Base-by-base conservation (phyloP, 176 grass and related monocot species). In the Alloteropsis semialata region DNA sequence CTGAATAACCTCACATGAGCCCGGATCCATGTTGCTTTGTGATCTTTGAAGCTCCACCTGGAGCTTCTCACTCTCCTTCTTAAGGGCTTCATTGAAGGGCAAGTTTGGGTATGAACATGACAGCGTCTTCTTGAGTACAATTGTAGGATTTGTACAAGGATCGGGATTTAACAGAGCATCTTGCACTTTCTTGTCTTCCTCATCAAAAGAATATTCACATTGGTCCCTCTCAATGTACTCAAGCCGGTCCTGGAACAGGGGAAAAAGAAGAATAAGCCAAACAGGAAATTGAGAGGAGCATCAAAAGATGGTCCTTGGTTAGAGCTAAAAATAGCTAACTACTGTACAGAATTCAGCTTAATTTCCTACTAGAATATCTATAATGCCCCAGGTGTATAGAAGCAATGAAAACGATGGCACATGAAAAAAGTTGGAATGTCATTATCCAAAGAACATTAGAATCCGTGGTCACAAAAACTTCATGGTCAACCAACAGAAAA, bases 111-210 rank as follows among this genome's bases (percentile, higher is more conserved):
- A 99, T 51, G 96, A 94, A 76, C 91, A 92, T 41, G 96, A 96
- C 49, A 99, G 87, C 54, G 91, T 88, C 72, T 99, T 99, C 81
- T 95, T 99, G 13, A 99, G 87, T 70, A 96, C 87, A 2, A 89
- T 69, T 0, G 96, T 83, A 69, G 92, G 85, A 82, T 91, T 91
- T 27, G 28, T 88, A 37, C 77, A 71, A 57, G 87, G 79, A 39
- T 99, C 92, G 59, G 86, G 87, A 81, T 99, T 91, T 67, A 99
- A 83, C 43, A 99, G 65, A 62, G 84, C 91, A 56, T 93, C 84
- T 76, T 99, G 96, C 46, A 90, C 93, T 81, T 96, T 90, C 85
- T 93, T 96, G 61, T 99, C 96, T 79, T 99, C 96, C 80, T 99
- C 93, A 9, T 99, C 96, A 64, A 99, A 91, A 78, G 91, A 93